Evolutionary conservation across 2,329 filamentous ascomycete species (phyloP).

Genomic region (Calonectria honghensis): DNA sequence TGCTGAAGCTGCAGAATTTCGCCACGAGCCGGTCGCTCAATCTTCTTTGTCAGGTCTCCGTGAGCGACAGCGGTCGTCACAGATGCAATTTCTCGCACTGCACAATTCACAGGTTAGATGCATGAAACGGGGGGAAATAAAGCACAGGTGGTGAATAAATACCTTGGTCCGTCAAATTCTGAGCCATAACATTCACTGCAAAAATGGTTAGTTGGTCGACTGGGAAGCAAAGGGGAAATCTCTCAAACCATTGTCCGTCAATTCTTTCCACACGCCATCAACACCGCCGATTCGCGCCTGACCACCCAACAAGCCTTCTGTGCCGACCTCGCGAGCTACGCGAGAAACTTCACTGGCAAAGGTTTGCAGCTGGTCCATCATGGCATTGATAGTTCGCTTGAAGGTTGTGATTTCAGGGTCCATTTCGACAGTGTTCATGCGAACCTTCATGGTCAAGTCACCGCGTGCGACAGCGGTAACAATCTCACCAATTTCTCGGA

Average conservation of each 20-base stretch:
- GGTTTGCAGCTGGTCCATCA: constrained; percentile 98
- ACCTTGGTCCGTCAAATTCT: constrained; percentile 86
- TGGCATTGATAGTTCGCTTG: constrained; percentile 98
- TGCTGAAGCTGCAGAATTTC: constrained; percentile 90
- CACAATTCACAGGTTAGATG: constrained; percentile 39
- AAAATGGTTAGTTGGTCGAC: constrained; percentile 39
- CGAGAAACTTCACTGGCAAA: constrained; percentile 98
- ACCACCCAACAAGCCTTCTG: constrained; percentile 93
- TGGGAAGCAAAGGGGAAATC: neutral
- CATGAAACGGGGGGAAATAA: neutral
- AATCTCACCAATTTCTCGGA: constrained; percentile 97
- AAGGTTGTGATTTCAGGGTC: constrained; percentile 98
- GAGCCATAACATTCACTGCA: constrained; percentile 87
- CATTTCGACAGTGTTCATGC: constrained; percentile 97
- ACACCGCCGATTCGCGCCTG: constrained; percentile 96
- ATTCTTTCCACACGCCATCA: constrained; percentile 97
- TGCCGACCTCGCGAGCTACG: constrained; percentile 95
- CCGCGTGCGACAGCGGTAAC: constrained; percentile 96
- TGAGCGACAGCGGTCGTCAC: constrained; percentile 90
- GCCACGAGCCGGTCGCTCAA: constrained; percentile 85
- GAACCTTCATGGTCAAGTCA: constrained; percentile 96
- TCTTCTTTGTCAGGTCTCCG: constrained; percentile 89
- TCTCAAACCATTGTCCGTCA: constrained; percentile 86
- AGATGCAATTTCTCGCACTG: constrained; percentile 88
- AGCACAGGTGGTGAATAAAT: constrained; percentile 48